Base-by-base conservation (phyloP, 371 early-diverging fungal genomes). In the Syncephalastrum monosporum region DNA sequence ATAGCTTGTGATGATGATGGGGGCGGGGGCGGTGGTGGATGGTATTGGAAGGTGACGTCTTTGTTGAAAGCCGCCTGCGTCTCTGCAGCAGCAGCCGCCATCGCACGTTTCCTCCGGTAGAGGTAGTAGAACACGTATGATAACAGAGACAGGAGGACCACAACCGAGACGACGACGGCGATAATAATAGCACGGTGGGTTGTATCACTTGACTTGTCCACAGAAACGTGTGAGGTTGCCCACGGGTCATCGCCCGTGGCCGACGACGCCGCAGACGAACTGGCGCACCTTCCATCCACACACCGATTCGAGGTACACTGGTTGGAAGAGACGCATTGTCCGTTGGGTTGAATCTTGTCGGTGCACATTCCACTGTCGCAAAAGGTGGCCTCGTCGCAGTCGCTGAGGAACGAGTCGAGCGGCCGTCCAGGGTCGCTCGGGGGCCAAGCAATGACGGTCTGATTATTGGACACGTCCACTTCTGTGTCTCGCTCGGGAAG, bases 391-490 rank as follows among this genome's bases (percentile, higher is more conserved):
- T 43, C 19, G 53, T 61, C 67, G 49, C 67, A 67, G 47, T 67
- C 58, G 54, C 59, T 59, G 12, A 67, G 47, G 25, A 53, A 62
- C 23, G n/a, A 10, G 25, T 67, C 67, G 10, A 61, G 53, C 12
- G 67, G 67, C 4, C 56, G 46, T 24, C 44, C 24, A 12, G 27
- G n/a, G 24, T 61, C 59, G 16, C 42, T 45, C 12, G 59, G 53
- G 21, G 62, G 67, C 67, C 67, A 67, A 4, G 49, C 25, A 13
- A 67, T 67, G 19, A 59, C 50, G 10, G 62, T 42, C 43, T 61
- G 60, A 8, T 47, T 59, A 8, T 19, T 55, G 3, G 48, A 44
- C 27, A 43, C 42, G 16, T 17, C n/a, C 8, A 14, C 42, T 27
- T 16, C 15, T 19, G 52, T 17, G 15, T 44, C 42, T 6, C 50